A percentile compares a stretch with the other conserved stretches of the same genome.
These are phyloP conservation scores for Purshia tridentata DNA, from an alignment of 306 rosid genomes.

Conservation along the genomic window DNA sequence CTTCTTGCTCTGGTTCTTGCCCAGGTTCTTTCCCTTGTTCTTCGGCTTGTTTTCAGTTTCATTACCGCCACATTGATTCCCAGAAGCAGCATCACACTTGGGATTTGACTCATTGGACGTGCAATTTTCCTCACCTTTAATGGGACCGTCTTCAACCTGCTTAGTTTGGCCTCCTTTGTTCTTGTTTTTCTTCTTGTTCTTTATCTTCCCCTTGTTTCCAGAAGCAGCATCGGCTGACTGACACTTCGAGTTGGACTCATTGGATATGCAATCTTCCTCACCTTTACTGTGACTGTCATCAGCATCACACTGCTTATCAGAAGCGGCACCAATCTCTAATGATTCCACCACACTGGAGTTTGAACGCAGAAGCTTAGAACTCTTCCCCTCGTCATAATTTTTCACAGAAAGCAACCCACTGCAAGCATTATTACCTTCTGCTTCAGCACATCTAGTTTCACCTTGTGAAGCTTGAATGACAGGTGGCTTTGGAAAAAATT, in stretches of 20 bases:
- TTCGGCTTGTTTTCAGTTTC: not conserved
- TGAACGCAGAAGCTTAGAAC: conserved; percentile 11
- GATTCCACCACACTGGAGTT: conserved; percentile 2
- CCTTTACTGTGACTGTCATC: not conserved
- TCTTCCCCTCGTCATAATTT: not conserved
- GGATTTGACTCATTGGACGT: not conserved
- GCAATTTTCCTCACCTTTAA: not conserved
- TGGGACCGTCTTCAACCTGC: not conserved
- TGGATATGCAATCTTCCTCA: not conserved
- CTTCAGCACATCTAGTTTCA: conserved; percentile 8
- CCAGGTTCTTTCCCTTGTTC: not conserved
- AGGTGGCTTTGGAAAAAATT: conserved; percentile 31
- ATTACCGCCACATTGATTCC: not conserved
- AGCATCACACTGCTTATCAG: not conserved
- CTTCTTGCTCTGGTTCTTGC: conserved; percentile 2
- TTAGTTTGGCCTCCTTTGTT: not conserved
- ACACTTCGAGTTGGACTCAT: not conserved
- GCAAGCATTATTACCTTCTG: conserved; percentile 9
- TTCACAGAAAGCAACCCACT: conserved; percentile 13
- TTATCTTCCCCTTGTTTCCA: not conserved
- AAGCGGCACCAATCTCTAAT: not conserved
- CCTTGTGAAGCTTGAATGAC: not conserved
- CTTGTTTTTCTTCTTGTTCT: conserved; percentile 1
- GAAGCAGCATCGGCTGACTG: not conserved
- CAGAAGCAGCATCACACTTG: not conserved